A percentile compares a stretch with the other conserved stretches of the same genome.
Conservation (phyloP, 2,329 filamentous ascomycete species). For the Sporothrix curviconia region DNA sequence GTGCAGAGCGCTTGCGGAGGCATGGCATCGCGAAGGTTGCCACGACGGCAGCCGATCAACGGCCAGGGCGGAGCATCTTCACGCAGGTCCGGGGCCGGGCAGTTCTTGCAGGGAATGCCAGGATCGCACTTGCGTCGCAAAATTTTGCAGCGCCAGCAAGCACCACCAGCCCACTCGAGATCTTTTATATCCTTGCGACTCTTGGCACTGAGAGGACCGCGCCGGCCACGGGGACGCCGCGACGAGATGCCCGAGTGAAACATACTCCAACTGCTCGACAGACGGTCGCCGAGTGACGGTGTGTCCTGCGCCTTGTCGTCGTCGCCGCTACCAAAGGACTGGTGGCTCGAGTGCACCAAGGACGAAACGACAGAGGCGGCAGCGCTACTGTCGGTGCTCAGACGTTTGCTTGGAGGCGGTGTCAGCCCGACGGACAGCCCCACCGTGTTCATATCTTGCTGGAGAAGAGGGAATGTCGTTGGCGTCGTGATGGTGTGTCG, state of each 20-base stretch:
- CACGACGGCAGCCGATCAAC: constrained; percentile 27
- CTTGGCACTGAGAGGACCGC: constrained; percentile 25
- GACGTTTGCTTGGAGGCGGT: not conserved
- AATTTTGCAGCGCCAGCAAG: constrained; percentile 29
- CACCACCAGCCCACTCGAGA: constrained; percentile 25
- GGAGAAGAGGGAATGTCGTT: constrained; percentile 2
- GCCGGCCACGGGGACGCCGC: constrained; percentile 24
- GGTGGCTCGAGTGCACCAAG: not conserved
- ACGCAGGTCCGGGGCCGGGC: constrained; percentile 25
- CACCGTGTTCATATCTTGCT: constrained; percentile 9
- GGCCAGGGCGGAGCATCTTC: constrained; percentile 28
- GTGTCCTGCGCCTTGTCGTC: constrained; percentile 11
- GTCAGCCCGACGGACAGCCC: constrained; percentile 9
- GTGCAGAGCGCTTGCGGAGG: constrained; percentile 24
- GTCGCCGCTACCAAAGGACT: not conserved
- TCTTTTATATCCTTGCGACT: constrained; percentile 26
- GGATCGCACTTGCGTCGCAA: constrained; percentile 26
- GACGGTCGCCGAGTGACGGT: constrained; percentile 18
- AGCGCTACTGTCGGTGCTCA: constrained; percentile 10
- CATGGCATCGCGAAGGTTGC: constrained; percentile 24
- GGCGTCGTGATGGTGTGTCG: constrained; percentile 14
- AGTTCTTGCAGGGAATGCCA: constrained; percentile 24
- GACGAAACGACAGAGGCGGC: constrained; percentile 6
- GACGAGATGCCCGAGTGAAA: constrained; percentile 21
- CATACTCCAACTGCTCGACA: constrained; percentile 21